Conservation (phyloP, 345 rosid genomes). For the Sisymbrium altissimum region DNA sequence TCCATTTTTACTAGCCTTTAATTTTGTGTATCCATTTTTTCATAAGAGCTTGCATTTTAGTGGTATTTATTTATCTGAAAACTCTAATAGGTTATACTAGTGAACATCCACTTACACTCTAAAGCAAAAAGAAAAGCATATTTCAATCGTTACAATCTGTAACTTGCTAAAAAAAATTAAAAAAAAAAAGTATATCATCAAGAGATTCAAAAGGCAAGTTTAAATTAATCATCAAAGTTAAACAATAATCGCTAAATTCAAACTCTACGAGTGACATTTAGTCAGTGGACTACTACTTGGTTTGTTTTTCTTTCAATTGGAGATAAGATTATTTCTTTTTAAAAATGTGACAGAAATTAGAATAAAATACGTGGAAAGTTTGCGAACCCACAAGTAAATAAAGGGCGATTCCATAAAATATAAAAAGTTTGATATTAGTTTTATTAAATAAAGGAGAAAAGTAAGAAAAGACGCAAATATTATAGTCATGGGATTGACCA, state of each 20-base stretch:
- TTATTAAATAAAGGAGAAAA: neutral
- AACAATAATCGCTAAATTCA: neutral
- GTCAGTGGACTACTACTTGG: neutral
- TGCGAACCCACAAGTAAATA: neutral
- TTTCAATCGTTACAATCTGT: neutral
- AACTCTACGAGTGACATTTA: neutral
- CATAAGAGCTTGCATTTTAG: neutral
- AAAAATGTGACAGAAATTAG: neutral
- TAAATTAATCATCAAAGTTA: neutral
- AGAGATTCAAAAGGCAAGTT: neutral
- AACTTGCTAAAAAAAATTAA: neutral
- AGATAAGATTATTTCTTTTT: neutral
- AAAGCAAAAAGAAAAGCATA: neutral
- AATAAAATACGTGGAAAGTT: neutral
- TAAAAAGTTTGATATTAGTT: neutral
- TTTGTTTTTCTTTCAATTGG: neutral
- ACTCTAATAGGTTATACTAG: neutral
- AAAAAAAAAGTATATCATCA: neutral
- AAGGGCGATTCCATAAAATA: neutral
- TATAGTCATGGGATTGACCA: conserved; percentile 26
- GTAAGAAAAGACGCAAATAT: neutral
- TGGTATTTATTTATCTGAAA: neutral
- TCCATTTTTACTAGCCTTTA: no score
- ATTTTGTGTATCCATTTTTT: no score
- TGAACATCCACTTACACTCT: neutral